These are phyloP conservation scores for Trichosporon asahii DNA, from an alignment of 1,284 basidiomycete species.

Conservation along the genomic window DNA sequence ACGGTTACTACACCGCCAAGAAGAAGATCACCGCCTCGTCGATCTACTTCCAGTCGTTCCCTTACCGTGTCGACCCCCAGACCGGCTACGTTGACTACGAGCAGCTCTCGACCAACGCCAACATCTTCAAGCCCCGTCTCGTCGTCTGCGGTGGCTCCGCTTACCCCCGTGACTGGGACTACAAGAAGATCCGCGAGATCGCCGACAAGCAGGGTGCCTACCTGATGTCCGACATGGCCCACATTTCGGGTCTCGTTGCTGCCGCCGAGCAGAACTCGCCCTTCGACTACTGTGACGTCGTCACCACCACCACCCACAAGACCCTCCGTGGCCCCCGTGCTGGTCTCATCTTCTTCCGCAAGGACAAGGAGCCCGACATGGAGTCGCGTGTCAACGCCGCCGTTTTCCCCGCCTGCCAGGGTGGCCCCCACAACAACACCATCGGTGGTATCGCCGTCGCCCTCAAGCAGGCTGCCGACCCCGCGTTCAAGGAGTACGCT, in stretches of 20 bases:
- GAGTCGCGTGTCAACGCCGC: constrained; percentile 96
- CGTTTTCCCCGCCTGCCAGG: constrained; percentile 99
- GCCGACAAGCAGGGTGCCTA: constrained; percentile 87
- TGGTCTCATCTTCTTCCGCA: constrained; percentile 98
- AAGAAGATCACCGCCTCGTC: constrained; percentile 99
- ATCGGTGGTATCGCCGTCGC: constrained; percentile 94
- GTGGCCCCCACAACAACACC: constrained; percentile 99
- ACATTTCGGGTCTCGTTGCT: constrained; percentile 93
- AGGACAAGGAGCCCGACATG: constrained; percentile 78
- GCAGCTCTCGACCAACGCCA: constrained; percentile 77
- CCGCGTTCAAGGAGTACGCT: constrained; percentile 88
- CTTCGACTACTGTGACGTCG: constrained; percentile 96
- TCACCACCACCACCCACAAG: constrained; percentile 98
- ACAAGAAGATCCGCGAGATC: constrained; percentile 72
- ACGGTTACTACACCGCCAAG: constrained; percentile 98
- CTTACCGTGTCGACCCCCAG: constrained; percentile 80
- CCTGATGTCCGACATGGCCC: constrained; percentile 94
- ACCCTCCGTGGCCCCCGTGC: constrained; percentile 97
- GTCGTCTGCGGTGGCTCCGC: constrained; percentile 98
- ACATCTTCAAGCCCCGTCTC: constrained; percentile 93
- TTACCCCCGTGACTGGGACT: constrained; percentile 99
- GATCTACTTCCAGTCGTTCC: constrained; percentile 99
- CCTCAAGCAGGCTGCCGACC: constrained; percentile 88
- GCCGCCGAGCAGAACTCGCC: constrained; percentile 89
- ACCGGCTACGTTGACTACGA: constrained; percentile 92